Evolutionary conservation across 768 basidiomycete species (phyloP), one percentile per base, ranked within the genome.

Genomic region (Boletus rubropictus): DNA sequence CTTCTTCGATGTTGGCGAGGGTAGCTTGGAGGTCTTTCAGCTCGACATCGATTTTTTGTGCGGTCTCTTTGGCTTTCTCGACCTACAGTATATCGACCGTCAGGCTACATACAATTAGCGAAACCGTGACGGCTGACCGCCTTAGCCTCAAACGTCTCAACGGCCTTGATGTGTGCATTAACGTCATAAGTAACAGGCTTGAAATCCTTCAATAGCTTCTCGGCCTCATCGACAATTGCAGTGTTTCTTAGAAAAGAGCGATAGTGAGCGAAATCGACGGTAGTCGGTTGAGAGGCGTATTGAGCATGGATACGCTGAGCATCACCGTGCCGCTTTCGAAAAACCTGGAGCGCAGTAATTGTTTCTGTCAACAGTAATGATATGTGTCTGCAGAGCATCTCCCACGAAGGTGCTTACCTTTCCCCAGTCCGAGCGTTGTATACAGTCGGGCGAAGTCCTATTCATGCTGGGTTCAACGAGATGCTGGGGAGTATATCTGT

Each of bases 141-240:
- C 72, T 94, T 96, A 51, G 81, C 77, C 78, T 98, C 90, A 68
- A 99, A 99, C 41, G 90, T 84, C 65, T 95, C 92, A 59, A 99
- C 96, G 37, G 90, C 92, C 72, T 92, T 95, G 70, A 96, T 65
- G 69, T 94, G 89, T 44, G 88, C 76, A 58, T 69, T 72, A 49
- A 93, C 87, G 63, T 99, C 95, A 70, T 97, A 97, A 2, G 89
- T 86, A 43, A 91, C 84, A 29, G 96, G 90, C 72, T 95, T 96
- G 78, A 96, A 98, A 28, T 81, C 80, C 51, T 76, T 82, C 59
- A 96, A 67, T 43, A 86, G 67, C 72, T 91, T 94, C 77, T 98
- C 94, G 10, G 87, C 88, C 67, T 96, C 89, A 59, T 90, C 86
- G 44, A 97, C 83, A 54, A 98, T 77, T 42, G 82, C 83, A 68